Percentiles rank a stretch among this genome's conserved stretches.
Evolutionary conservation across 2,329 filamentous ascomycete species (phyloP).

Genomic region (Polytolypa hystricis): DNA sequence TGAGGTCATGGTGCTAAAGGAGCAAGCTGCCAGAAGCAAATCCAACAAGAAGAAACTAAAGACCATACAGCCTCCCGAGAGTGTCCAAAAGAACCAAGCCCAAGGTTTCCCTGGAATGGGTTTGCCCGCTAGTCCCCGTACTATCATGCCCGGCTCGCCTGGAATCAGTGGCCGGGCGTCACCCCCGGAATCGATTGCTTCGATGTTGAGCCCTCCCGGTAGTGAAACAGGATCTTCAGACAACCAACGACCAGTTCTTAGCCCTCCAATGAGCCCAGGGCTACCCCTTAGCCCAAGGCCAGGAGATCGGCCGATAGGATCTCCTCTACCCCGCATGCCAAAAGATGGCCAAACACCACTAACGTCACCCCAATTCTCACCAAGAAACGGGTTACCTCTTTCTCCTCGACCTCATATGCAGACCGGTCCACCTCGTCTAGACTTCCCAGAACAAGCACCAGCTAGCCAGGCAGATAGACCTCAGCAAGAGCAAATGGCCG

Average conservation of each 20-base stretch:
- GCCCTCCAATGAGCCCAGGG: conserved; percentile 50
- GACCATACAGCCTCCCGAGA: conserved; percentile 39
- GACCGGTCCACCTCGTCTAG: conserved; percentile 44
- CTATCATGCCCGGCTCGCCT: conserved; percentile 18
- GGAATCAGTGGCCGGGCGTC: conserved; percentile 14
- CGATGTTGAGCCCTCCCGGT: conserved; percentile 21
- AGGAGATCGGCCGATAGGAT: conserved; percentile 47
- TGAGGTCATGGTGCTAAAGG: conserved; percentile 54
- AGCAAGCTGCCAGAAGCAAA: conserved; percentile 58
- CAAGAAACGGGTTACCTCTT: conserved; percentile 47
- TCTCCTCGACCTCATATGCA: conserved; percentile 65
- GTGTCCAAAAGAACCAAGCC: conserved; percentile 10
- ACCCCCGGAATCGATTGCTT: conserved; percentile 20
- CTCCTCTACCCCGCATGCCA: conserved; percentile 47
- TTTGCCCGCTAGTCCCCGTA: conserved; percentile 9
- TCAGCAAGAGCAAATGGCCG: conserved; percentile 5
- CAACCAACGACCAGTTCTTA: conserved; percentile 30
- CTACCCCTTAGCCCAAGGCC: conserved; percentile 52
- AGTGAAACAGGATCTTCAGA: conserved; percentile 13
- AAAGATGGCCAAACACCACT: conserved; percentile 39
- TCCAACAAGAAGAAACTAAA: conserved; percentile 62
- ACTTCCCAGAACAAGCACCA: conserved; percentile 3
- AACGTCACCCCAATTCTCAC: conserved; percentile 58
- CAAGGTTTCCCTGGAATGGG: conserved; percentile 28
- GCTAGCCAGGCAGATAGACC: conserved; percentile 20